Conservation (phyloP, 305 asterid species). For the Fraxinus baroniana region DNA sequence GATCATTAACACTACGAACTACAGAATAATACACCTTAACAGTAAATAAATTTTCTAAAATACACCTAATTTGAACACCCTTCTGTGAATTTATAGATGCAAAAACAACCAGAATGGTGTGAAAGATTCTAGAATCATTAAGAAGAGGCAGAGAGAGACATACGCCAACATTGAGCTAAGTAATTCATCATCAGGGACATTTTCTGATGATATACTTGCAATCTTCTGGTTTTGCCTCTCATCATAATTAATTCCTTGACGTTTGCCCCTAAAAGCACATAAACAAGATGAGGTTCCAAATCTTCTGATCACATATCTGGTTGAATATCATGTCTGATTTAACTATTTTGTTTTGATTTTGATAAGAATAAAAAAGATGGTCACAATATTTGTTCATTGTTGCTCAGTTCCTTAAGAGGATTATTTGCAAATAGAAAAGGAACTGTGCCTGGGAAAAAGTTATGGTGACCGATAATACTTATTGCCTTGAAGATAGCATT, state of each 20-base stretch:
- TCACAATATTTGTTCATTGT: background rate
- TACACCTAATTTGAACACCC: background rate
- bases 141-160: conserved; percentile 26
- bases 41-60: background rate
- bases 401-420: background rate
- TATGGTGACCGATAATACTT: background rate
- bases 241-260: conserved; percentile 34
- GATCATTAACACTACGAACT: background rate
- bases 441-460: background rate
- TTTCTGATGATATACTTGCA: conserved; percentile 35
- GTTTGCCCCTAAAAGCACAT: conserved; percentile 43
- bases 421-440: background rate
- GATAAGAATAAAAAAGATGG: conserved; percentile 7
- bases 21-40: background rate
- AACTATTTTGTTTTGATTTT: background rate
- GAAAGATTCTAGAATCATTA: conserved; percentile 11
- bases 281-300: conserved; percentile 18
- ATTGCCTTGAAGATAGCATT: conserved; percentile 8
- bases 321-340: background rate
- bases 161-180: conserved; percentile 55
- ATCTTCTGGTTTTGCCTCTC: conserved; percentile 35
- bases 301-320: conserved; percentile 20
- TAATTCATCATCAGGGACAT: conserved; percentile 53
- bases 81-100: conserved; percentile 3
- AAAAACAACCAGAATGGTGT: conserved; percentile 12